phyloP scores from a whole-genome alignment of 441 rosid species.

The Macaranga tanarius region DNA sequence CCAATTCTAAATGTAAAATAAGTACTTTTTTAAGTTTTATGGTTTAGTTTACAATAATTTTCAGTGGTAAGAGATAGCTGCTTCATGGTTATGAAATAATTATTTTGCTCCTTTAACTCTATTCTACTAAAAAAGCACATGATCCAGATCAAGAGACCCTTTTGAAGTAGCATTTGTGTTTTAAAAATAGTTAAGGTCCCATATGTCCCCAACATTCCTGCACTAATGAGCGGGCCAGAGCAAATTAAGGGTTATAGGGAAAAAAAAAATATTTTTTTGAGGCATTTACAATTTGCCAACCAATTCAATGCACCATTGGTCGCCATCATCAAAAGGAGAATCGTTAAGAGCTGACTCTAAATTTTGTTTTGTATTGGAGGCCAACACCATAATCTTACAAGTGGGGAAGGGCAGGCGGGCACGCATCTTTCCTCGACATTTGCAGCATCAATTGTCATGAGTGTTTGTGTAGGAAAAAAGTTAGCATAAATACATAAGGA shows the following conservation, averaged over 20 bases:
- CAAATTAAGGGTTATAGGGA: background rate
- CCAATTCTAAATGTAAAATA: too few species aligned
- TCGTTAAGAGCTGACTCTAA: constrained; percentile 1
- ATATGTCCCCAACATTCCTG: constrained; percentile 31
- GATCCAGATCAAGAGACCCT: background rate
- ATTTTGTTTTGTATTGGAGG: constrained; percentile 16
- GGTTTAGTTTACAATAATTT: background rate
- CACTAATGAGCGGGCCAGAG: constrained; percentile 15
- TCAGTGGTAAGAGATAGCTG: too few species aligned
- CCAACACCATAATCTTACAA: background rate
- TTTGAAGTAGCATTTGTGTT: constrained; percentile 1
- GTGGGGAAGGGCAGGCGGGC: background rate
- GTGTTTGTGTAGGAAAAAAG: background rate
- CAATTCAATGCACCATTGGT: constrained; percentile 10
- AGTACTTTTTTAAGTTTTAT: too few species aligned
- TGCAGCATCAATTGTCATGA: background rate
- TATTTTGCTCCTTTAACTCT: too few species aligned
- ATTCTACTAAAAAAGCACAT: background rate
- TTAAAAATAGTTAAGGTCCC: constrained; percentile 7
- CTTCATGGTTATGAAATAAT: too few species aligned
- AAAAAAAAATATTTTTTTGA: background rate
- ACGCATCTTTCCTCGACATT: background rate
- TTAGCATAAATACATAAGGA: constrained; percentile 1
- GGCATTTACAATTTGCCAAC: background rate
- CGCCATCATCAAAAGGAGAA: constrained; percentile 16